Base-by-base conservation (phyloP, 148 eudicot species). In the Rhododendron henanense region DNA sequence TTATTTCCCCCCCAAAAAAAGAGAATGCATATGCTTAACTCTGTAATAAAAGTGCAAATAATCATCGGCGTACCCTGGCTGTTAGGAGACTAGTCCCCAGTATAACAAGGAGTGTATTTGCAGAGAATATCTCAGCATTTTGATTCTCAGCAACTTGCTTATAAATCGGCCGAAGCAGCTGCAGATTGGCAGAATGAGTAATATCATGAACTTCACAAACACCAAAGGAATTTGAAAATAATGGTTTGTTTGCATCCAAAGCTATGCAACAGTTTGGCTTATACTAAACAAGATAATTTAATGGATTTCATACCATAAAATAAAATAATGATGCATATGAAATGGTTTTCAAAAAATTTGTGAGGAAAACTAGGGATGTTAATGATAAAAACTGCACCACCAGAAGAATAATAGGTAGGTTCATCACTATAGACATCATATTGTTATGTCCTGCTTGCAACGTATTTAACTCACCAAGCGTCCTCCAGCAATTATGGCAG, bases 41-140 rank as follows among this genome's bases (percentile, higher is more conserved):
- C 53, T 67, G 74, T 80, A 51, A 65, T 47, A 21, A 35, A 73
- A 61, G 37, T 71, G 73, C 37, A 15, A 77, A 45, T 63, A 74
- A 74, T 55, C 71, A 19, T 73, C 59, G 31, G 85, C 93, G 55
- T 91, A 95, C 99, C 93, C 99, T 93, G 63, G 98, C 99, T 85
- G 98, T 97, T 79, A 97, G 95, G 82, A 97, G 98, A 91, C 99
- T 97, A 80, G 99, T 95, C 67, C 96, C 99, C 79, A 97, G 88
- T 78, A 97, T 95, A 88, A 97, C 99, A 87, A 97, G 95, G 85
- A 97, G 98, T 37, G 99, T 97, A 90, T 90, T 91, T 83, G 99
- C 99, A 41, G 99, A 97, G 90, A 97, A 97, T 89, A 97, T 97
- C 89, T 97, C 99, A 33, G 98, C 96, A 89, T 97, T 97, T 86